phyloP scores from a whole-genome alignment of 2,329 filamentous ascomycete species.

The Gremmenia infestans region DNA sequence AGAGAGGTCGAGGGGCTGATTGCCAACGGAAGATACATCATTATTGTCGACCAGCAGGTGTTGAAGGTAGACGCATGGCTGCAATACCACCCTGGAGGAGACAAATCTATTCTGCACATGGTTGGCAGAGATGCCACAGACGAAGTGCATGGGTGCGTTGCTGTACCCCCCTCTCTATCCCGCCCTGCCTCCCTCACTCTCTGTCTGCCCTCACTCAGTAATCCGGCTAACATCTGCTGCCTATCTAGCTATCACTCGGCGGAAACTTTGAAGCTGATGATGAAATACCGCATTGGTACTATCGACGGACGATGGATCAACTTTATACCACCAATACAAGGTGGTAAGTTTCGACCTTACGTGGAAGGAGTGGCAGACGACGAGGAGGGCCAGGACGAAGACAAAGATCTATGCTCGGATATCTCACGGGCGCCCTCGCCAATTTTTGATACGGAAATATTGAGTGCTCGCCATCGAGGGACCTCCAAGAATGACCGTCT shows the following conservation, averaged over 20 bases:
- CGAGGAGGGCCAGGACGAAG: constrained; percentile 35
- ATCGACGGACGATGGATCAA: constrained; percentile 81
- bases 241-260: constrained; percentile 68
- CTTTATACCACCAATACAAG: constrained; percentile 87
- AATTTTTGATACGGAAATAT: constrained; percentile 27
- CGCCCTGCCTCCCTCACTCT: neutral
- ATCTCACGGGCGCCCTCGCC: constrained; percentile 30
- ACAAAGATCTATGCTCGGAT: constrained; percentile 22
- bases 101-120: constrained; percentile 90
- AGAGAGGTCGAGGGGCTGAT: constrained; percentile 76
- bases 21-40: constrained; percentile 70
- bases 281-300: constrained; percentile 73
- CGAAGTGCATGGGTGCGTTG: constrained; percentile 78
- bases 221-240: neutral
- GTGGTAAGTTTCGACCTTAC: constrained; percentile 65
- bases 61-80: constrained; percentile 87
- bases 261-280: constrained; percentile 72
- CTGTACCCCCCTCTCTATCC: neutral
- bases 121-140: constrained; percentile 90
- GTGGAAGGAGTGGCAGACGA: constrained; percentile 32
- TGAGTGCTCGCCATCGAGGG: constrained; percentile 19
- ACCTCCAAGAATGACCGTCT: constrained; percentile 7
- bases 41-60: constrained; percentile 77
- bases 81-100: constrained; percentile 84
- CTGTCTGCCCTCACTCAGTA: neutral